Evolutionary conservation across 176 grass and related monocot genomes (phyloP).

Genomic region (Ensete glaucum): DNA sequence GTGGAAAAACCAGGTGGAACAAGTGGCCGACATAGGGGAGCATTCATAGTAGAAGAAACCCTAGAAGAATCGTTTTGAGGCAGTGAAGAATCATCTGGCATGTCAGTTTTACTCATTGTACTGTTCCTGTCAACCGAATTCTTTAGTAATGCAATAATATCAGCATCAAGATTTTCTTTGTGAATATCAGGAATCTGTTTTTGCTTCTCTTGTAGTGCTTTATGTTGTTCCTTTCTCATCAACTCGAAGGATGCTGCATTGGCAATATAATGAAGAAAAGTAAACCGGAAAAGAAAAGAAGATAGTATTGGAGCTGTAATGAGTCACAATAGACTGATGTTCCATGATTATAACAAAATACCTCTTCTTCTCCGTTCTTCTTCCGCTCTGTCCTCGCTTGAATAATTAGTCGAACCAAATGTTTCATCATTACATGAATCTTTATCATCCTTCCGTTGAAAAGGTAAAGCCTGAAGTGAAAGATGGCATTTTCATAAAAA

Average conservation of each 20-base stretch:
- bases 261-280: slow-evolving; percentile 17
- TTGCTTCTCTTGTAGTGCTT: slow-evolving; percentile 73
- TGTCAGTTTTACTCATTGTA: background rate
- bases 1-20: slow-evolving; percentile 44
- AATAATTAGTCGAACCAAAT: slow-evolving; percentile 67
- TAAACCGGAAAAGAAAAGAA: no score
- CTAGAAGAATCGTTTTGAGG: slow-evolving; percentile 33
- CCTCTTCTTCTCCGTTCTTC: slow-evolving; percentile 88
- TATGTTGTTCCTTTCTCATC: slow-evolving; percentile 98
- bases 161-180: slow-evolving; percentile 40
- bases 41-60: slow-evolving; percentile 18
- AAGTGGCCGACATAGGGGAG: slow-evolving; percentile 31
- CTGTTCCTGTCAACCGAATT: slow-evolving; percentile 33
- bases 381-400: slow-evolving; percentile 72
- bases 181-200: slow-evolving; percentile 27
- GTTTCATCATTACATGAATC: slow-evolving; percentile 90
- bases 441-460: slow-evolving; percentile 42
- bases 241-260: slow-evolving; percentile 88
- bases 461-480: slow-evolving; percentile 44
- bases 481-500: background rate
- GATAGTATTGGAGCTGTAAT: background rate
- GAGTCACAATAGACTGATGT: background rate
- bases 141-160: slow-evolving; percentile 56
- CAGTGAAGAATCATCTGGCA: slow-evolving; percentile 20
- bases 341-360: slow-evolving; percentile 20